These are phyloP conservation scores for Solanum chilense DNA, from an alignment of 257 asterid genomes.

Conservation along the genomic window DNA sequence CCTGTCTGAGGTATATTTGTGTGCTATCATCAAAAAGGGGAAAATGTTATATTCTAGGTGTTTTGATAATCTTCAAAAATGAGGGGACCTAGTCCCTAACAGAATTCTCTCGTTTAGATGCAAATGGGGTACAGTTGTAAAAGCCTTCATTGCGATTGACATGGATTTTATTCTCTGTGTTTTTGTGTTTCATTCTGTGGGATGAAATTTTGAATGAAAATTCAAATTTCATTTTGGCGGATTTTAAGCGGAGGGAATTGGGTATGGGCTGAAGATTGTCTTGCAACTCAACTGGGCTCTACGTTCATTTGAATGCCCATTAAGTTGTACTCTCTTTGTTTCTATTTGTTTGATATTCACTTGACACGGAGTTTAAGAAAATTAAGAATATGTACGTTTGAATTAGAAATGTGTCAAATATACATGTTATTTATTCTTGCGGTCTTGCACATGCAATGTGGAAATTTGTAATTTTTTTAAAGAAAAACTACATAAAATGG, in stretches of 20 bases:
- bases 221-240: neutral
- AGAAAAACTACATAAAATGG: too few relatives aligned
- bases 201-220: slow-evolving; percentile 1
- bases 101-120: too few relatives aligned
- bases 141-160: slow-evolving; percentile 5
- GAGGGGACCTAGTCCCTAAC: too few relatives aligned
- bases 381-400: too few relatives aligned
- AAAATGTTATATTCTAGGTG: too few relatives aligned
- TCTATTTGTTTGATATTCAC: neutral
- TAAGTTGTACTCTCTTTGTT: neutral
- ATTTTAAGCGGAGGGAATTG: neutral
- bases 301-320: neutral
- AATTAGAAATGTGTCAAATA: neutral
- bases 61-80: too few relatives aligned
- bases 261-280: neutral
- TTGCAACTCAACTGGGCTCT: neutral
- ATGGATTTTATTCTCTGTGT: neutral
- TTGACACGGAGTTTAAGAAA: neutral
- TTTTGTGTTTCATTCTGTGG: neutral
- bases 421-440: neutral
- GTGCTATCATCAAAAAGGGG: too few relatives aligned
- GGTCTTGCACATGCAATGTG: too few relatives aligned
- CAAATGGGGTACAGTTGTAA: too few relatives aligned
- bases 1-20: too few relatives aligned
- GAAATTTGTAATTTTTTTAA: neutral